Conservation (phyloP, 768 basidiomycete species). For the Cantharellus anzutake region DNA sequence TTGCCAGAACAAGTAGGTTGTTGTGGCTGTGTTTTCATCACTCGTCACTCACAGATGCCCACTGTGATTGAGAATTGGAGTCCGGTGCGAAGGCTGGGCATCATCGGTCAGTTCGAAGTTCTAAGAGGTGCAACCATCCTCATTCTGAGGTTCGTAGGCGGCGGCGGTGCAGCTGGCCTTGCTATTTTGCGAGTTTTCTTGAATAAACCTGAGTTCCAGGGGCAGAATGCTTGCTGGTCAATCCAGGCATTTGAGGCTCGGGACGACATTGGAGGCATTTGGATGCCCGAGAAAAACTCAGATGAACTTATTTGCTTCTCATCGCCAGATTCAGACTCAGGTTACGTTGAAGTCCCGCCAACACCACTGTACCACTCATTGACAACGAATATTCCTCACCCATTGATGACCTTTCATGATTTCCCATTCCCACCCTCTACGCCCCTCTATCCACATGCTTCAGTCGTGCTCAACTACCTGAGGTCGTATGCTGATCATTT, state of each 20-base stretch:
- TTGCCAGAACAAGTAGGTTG: too few relatives aligned
- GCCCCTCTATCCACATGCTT: conserved; percentile 44
- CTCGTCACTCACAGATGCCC: too few relatives aligned
- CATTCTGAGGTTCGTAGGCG: conserved; percentile 12
- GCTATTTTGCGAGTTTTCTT: conserved; percentile 45
- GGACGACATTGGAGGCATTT: conserved; percentile 52
- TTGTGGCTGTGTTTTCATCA: too few relatives aligned
- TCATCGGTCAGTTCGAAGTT: too few relatives aligned
- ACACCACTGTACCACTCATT: conserved; percentile 65
- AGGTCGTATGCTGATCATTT: conserved; percentile 44
- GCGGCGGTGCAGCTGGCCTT: conserved; percentile 59
- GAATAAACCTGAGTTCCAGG: conserved; percentile 36
- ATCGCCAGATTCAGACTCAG: background rate
- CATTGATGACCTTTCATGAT: conserved; percentile 47
- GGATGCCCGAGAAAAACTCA: conserved; percentile 19
- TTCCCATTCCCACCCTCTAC: conserved; percentile 55
- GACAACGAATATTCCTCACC: conserved; percentile 68
- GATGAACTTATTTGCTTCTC: too few relatives aligned
- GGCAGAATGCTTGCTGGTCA: conserved; percentile 34
- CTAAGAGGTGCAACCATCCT: too few relatives aligned
- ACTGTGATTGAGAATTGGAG: too few relatives aligned
- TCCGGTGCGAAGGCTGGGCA: too few relatives aligned
- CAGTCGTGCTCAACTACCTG: conserved; percentile 48
- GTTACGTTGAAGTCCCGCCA: conserved; percentile 24
- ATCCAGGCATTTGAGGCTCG: conserved; percentile 44